phyloP scores from a whole-genome alignment of 2,329 filamentous ascomycete genomes.

The Fusarium sp. region DNA sequence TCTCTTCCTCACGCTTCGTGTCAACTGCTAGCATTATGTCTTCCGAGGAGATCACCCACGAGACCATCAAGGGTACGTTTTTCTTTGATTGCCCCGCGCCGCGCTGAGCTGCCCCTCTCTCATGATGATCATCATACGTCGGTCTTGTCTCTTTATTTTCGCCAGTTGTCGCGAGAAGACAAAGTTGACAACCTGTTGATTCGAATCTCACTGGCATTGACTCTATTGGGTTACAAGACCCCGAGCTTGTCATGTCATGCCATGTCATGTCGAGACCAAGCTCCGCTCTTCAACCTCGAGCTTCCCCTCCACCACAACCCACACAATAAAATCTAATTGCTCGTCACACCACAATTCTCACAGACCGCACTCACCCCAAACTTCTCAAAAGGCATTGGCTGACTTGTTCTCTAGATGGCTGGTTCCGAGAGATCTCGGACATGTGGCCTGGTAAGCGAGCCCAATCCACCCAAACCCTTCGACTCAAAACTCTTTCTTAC shows the following conservation, averaged over 20 bases:
- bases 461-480: background rate
- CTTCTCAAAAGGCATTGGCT: conserved; percentile 11
- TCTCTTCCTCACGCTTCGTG: conserved; percentile 22
- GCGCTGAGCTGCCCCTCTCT: conserved; percentile 43
- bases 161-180: background rate
- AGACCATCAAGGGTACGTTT: conserved; percentile 77
- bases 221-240: background rate
- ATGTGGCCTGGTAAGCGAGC: conserved; percentile 84
- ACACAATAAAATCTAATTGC: conserved; percentile 1
- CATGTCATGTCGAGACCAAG: background rate
- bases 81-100: conserved; percentile 33
- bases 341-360: conserved; percentile 4
- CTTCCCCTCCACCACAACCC: conserved; percentile 2
- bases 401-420: conserved; percentile 78
- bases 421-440: conserved; percentile 98
- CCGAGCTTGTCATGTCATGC: background rate
- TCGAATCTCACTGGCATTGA: background rate
- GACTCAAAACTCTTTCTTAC: conserved; percentile 10
- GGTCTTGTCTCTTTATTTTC: conserved; percentile 2
- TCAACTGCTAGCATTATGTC: conserved; percentile 62
- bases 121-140: conserved; percentile 37
- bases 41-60: conserved; percentile 73
- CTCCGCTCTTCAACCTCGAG: background rate
- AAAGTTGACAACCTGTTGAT: background rate
- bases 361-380: background rate